Percentiles rank a stretch among this genome's conserved stretches.
phyloP scores from a whole-genome alignment of 2,329 filamentous ascomycete species.

The Iodosphaeria phyllophila region DNA sequence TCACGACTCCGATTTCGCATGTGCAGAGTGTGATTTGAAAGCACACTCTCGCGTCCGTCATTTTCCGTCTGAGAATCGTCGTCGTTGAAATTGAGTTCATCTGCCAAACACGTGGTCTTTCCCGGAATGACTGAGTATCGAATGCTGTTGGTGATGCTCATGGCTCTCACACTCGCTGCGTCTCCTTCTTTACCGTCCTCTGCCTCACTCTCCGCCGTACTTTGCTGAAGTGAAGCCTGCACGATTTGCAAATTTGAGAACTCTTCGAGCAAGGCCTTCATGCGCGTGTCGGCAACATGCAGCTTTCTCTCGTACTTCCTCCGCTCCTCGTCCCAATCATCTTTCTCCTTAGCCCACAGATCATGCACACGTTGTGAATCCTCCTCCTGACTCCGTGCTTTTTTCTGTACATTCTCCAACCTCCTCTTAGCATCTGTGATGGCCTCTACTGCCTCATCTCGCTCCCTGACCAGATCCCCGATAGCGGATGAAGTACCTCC shows the following conservation, averaged over 20 bases:
- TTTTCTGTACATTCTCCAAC: constrained; percentile 62
- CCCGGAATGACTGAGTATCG: constrained; percentile 52
- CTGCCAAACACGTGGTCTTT: constrained; percentile 58
- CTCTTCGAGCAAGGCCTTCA: constrained; percentile 75
- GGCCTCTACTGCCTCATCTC: constrained; percentile 64
- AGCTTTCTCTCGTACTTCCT: constrained; percentile 68
- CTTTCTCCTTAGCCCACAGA: constrained; percentile 70
- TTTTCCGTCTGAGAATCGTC: constrained; percentile 57
- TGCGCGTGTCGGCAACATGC: constrained; percentile 73
- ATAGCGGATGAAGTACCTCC: constrained; percentile 75
- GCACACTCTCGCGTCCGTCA: constrained; percentile 45
- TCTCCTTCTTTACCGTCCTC: constrained; percentile 53
- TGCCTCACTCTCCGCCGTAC: constrained; percentile 33
- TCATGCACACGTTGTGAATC: constrained; percentile 61
- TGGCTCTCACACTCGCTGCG: constrained; percentile 51
- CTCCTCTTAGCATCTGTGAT: constrained; percentile 56
- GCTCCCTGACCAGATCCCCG: constrained; percentile 65
- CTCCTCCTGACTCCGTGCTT: constrained; percentile 61
- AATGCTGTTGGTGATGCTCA: constrained; percentile 54
- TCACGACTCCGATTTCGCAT: constrained; percentile 37
- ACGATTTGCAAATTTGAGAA: constrained; percentile 51
- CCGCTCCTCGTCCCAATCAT: constrained; percentile 68
- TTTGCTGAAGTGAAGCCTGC: constrained; percentile 20
- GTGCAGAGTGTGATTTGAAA: constrained; percentile 33
- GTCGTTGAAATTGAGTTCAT: constrained; percentile 76